Base-by-base conservation (phyloP, 73 alveolate species). In the Paramecium biaurelia region DNA sequence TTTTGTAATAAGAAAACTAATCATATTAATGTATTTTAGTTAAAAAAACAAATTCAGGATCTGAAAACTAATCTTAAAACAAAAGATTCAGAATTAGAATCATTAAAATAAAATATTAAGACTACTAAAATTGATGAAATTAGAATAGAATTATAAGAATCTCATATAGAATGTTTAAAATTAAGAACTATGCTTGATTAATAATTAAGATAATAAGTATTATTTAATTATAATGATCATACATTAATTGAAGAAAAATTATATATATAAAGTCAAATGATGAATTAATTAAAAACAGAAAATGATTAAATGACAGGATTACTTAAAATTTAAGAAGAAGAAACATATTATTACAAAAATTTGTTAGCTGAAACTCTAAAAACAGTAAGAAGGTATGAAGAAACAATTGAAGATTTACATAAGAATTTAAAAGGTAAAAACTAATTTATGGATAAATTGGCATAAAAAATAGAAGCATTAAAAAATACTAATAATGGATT, bases 381-480 rank as follows among this genome's bases (percentile, higher is more conserved):
- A 79, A 79, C 70, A 26, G 90, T 79, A 7, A 79, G 86, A 43
- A 47, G 49, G 7, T 79, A 79, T 45, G 90, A 79, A 47, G 70
- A 43, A 47, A 42, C 74, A 18, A 79, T 79, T 79, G 90, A 79
- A n/a, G 90, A 79, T 79, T 34, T 79, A 4, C 90, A 79, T 79
- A 79, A 79, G 28, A 79, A 47, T 79, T 15, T 79, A 4, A 79
- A 79, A 41, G 90, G 90, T 10, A 79, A 79, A 24, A 79, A 79
- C n/a, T 21, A 45, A 41, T 79, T 79, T 42, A 79, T 79, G 90
- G 90, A 79, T 79, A 38, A 79, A 79, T 45, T 79, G 14, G 70
- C 90, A 2, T 63, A 41, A 41, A 79, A 79, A 41, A 79, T 79
- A 18, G 90, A 79, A 45, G 43, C 74, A 43, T 42, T 79, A 10